Evolutionary conservation across 2,329 filamentous ascomycete species (phyloP).

Genomic region (Pyricularia sp.): DNA sequence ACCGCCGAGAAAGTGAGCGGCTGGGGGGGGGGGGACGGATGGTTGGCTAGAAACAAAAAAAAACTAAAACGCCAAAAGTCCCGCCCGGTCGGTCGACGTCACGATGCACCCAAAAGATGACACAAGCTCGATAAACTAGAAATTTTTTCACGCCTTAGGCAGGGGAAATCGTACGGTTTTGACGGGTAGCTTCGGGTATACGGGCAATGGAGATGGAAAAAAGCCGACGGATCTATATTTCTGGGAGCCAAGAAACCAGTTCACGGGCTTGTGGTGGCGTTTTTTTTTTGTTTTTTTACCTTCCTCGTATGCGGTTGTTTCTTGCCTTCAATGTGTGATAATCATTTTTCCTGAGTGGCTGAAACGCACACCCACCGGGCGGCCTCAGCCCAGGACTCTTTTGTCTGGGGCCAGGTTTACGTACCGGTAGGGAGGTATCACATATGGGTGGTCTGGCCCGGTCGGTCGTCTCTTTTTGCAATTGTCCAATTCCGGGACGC

Average conservation of each 20-base stretch:
- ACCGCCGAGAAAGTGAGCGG: neutral
- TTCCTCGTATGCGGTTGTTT: neutral
- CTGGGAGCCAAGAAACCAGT: neutral
- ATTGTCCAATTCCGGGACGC: neutral
- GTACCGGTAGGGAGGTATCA: neutral
- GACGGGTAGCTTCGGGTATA: neutral
- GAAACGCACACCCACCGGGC: neutral
- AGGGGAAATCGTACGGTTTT: neutral
- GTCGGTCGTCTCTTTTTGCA: neutral
- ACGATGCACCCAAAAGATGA: neutral
- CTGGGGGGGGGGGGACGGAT: neutral
- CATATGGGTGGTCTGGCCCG: neutral
- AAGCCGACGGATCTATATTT: neutral
- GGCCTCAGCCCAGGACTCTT: neutral
- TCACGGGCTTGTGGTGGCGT: neutral
- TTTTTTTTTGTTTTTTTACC: neutral
- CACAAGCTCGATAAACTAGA: neutral
- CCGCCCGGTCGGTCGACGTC: neutral
- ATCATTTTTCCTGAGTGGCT: neutral
- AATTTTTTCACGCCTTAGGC: neutral
- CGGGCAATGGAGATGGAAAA: neutral
- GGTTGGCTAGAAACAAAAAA: neutral
- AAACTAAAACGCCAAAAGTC: neutral
- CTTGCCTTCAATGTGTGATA: neutral
- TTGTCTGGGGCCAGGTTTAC: neutral